Percentiles rank a stretch among this genome's conserved stretches.
These are phyloP conservation scores for Fagopyrum tataricum DNA, from an alignment of 148 eudicot genomes.

Conservation along the genomic window DNA sequence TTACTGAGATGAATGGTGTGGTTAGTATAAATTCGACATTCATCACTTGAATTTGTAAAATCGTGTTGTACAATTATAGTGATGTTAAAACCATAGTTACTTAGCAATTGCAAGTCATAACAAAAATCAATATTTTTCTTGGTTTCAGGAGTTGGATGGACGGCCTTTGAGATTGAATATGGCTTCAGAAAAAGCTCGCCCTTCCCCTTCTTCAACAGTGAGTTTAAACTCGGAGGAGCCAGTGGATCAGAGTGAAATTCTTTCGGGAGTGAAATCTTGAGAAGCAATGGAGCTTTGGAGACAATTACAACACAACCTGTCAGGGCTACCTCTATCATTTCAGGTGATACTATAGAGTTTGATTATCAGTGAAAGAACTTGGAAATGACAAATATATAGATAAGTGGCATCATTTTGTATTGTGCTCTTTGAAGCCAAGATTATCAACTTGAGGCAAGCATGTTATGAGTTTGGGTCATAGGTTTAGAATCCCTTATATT, in stretches of 20 bases:
- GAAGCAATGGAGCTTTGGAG: background rate
- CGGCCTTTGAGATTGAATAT: constrained; percentile 58
- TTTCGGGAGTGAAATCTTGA: constrained; percentile 25
- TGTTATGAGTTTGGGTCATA: background rate
- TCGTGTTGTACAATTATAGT: background rate
- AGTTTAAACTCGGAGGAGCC: constrained; percentile 17
- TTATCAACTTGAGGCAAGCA: background rate
- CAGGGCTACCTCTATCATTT: background rate
- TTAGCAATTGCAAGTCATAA: background rate
- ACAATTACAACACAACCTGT: background rate
- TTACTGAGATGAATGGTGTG: constrained; percentile 62
- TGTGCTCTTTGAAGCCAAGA: background rate
- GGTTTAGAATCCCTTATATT: background rate
- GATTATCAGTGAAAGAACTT: background rate
- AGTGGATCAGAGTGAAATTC: constrained; percentile 25
- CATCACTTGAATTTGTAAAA: background rate
- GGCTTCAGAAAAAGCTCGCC: constrained; percentile 42
- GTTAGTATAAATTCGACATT: constrained; percentile 28
- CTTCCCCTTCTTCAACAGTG: constrained; percentile 18
- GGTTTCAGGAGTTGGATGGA: constrained; percentile 69
- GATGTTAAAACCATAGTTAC: background rate
- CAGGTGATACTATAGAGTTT: constrained; percentile 6
- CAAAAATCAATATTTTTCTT: background rate
- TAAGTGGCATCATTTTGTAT: constrained; percentile 1
- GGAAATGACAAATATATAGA: background rate